Evolutionary conservation across 352 stramenopile species (phyloP), one percentile per base, ranked within the genome.

Genomic region (Phytophthora chlamydospora): DNA sequence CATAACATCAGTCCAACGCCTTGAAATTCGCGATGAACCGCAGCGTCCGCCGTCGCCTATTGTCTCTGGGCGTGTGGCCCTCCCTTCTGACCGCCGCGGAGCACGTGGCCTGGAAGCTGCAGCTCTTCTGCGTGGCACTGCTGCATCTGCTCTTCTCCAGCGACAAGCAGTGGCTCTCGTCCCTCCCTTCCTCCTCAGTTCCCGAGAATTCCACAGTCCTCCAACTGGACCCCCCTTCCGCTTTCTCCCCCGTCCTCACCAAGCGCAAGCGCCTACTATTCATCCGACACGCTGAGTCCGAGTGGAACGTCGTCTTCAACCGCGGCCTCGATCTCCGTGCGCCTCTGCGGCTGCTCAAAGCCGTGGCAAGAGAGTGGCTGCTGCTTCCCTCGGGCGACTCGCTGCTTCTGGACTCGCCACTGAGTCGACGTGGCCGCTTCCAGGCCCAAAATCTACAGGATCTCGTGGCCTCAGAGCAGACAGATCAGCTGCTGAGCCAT

Each of bases 301-400:
- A 93, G 61, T 96, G 88, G 88, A 96, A 96, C 62, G 77, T 89
- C 46, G 69, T 95, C 34, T 96, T 96, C 52, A 96, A 96, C 56
- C 89, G 89, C 39, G 83, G 85, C 33, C 24, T 86, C 2, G 76
- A 74, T 55, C 71, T 75, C 40, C 62, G 66, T 9, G 72, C 68
- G n/a, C 39, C 84, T 6, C 51, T 78, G 45, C 67, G 58, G 41
- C 68, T 96, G 32, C 33, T 88, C 4, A 80, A 73, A 21, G 75
- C 87, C 0, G 57, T 93, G 6, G 62, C 74, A 32, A 71, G 73
- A 17, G 88, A 96, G 64, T 90, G 83, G 71, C 70, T 90, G 12
- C 47, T 92, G 66, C 62, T 90, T 1, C 74, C 79, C 3, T 89
- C 85, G 16, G 56, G 54, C 14, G 76, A 94, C 69, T 94, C 87